A percentile compares a stretch with the other conserved stretches of the same genome.
phyloP scores from a whole-genome alignment of 2,329 filamentous ascomycete species.

The Paecilomyces niveus region DNA sequence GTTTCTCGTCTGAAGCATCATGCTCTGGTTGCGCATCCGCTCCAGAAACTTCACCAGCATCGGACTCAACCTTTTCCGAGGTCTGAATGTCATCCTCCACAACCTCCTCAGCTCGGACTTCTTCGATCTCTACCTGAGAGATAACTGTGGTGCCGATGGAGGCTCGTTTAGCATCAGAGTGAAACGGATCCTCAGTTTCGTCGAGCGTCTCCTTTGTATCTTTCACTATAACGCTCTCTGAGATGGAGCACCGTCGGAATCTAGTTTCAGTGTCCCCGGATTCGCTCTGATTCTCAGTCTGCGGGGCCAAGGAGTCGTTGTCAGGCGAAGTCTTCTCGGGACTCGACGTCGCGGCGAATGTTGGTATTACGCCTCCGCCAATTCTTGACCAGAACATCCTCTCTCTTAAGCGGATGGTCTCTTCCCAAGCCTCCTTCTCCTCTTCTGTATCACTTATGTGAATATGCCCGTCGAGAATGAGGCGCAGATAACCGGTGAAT shows the following conservation, averaged over 20 bases:
- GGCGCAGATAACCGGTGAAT: slow-evolving; percentile 82
- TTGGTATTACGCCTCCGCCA: slow-evolving; percentile 81
- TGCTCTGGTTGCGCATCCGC: background rate
- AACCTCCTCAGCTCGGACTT: background rate
- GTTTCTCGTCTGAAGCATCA: background rate
- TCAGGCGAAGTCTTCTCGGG: slow-evolving; percentile 13
- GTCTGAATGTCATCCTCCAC: background rate
- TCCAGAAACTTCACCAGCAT: background rate
- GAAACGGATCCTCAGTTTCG: slow-evolving; percentile 9
- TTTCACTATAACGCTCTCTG: background rate
- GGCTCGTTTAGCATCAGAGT: slow-evolving; percentile 9
- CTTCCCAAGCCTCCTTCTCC: slow-evolving; percentile 87
- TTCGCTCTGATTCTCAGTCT: slow-evolving; percentile 1
- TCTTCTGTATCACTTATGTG: slow-evolving; percentile 74
- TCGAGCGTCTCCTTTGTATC: background rate
- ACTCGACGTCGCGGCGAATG: slow-evolving; percentile 30
- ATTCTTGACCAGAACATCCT: slow-evolving; percentile 97
- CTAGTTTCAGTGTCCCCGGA: slow-evolving; percentile 10
- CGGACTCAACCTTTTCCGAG: background rate
- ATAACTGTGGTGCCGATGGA: slow-evolving; percentile 11
- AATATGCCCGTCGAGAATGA: slow-evolving; percentile 90
- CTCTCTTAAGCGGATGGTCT: slow-evolving; percentile 80
- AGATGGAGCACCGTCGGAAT: background rate
- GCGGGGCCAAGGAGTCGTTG: background rate
- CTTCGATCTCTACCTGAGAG: slow-evolving; percentile 4